phyloP scores from a whole-genome alignment of 257 asterid species.

The Solanum raphanifolium region DNA sequence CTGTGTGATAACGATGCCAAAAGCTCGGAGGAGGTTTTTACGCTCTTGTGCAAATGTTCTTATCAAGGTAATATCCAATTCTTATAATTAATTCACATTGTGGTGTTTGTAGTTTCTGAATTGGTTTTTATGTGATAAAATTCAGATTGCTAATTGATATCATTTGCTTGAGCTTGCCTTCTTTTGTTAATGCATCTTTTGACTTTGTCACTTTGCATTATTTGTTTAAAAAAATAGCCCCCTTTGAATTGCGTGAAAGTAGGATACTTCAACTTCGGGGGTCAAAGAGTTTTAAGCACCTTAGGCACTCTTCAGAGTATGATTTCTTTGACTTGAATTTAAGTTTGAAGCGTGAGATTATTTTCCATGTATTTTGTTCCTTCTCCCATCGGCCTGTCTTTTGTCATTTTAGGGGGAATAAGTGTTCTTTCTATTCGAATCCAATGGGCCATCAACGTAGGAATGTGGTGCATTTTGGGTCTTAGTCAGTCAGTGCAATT shows the following conservation, averaged over 20 bases:
- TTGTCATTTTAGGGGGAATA: not conserved
- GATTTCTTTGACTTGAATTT: not conserved
- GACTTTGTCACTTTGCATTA: not conserved
- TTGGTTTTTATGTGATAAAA: not conserved
- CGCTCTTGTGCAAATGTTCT: conserved; percentile 72
- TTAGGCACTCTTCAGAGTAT: not conserved
- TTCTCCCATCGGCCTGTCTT: not conserved
- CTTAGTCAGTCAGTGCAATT: not conserved
- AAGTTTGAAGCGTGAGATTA: not conserved
- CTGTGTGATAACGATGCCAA: conserved; percentile 75
- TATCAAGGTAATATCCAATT: conserved; percentile 58
- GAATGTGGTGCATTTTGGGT: not conserved
- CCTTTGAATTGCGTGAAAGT: not conserved
- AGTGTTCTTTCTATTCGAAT: not conserved
- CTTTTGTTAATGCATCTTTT: not conserved
- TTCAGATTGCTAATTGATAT: not conserved
- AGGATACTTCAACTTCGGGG: not conserved
- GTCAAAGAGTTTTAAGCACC: not conserved
- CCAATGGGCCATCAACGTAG: not conserved
- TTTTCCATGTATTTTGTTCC: not conserved
- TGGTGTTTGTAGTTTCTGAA: not conserved
- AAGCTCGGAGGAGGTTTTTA: conserved; percentile 56
- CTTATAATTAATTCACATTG: not conserved
- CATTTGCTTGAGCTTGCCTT: not conserved
- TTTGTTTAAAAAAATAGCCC: not conserved